phyloP scores from a whole-genome alignment of 140 eudicot species.

The Cichorium intybus region DNA sequence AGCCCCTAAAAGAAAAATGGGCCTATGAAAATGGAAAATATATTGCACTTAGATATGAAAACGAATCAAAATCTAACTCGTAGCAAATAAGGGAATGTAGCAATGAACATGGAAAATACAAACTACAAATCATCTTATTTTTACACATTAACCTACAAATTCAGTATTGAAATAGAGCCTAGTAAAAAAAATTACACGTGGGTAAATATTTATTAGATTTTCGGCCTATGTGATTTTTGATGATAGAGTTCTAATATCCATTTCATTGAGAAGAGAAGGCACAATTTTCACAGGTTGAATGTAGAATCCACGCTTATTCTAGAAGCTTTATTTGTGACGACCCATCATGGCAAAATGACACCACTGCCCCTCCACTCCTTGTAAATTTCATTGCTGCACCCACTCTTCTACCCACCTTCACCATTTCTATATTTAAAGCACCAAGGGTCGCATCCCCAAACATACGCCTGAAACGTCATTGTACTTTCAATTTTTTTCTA shows the following conservation, averaged over 20 bases:
- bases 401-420: slow-evolving; percentile 73
- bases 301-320: slow-evolving; percentile 54
- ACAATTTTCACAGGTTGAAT: slow-evolving; percentile 53
- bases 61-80: too few relatives aligned
- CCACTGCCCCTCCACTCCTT: slow-evolving; percentile 89
- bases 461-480: slow-evolving; percentile 80
- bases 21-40: too few relatives aligned
- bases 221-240: slow-evolving; percentile 13
- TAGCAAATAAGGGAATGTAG: too few relatives aligned
- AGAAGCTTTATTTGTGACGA: slow-evolving; percentile 51
- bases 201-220: too few relatives aligned
- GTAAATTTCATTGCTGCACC: slow-evolving; percentile 95
- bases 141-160: too few relatives aligned
- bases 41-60: too few relatives aligned
- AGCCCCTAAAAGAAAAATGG: too few relatives aligned
- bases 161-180: not conserved
- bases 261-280: slow-evolving; percentile 50
- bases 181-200: not conserved
- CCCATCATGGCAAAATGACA: slow-evolving; percentile 66
- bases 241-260: slow-evolving; percentile 43
- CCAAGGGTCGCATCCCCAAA: slow-evolving; percentile 90
- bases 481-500: not conserved
- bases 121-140: too few relatives aligned
- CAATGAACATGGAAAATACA: too few relatives aligned
- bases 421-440: slow-evolving; percentile 81